Evolutionary conservation across 257 asterid species (phyloP), one percentile per base, ranked within the genome.

Genomic region (Linderniella brevidens): DNA sequence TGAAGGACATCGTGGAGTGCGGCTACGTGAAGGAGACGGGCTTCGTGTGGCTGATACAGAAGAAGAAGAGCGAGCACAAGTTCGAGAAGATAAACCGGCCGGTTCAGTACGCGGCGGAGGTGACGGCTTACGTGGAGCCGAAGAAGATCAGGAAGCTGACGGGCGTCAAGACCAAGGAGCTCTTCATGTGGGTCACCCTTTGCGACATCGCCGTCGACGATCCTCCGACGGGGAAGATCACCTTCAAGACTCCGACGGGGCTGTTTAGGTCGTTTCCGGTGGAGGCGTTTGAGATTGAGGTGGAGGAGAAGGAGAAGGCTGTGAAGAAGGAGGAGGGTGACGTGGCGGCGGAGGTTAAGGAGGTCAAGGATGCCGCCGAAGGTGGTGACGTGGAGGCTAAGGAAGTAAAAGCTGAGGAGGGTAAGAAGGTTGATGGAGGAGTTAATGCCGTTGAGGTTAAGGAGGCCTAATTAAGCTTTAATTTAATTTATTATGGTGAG

Each of bases 141-240:
- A 50, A 66, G 37, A 53, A 55, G 78, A 65, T 77, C 39, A 62
- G 38, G 66, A 62, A 57, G 44, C 67, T 80, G 4, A 80, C 84
- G 17, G 88, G 93, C 1, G 76, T 80, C 17, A 77, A 72, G 66
- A 63, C 77, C 7, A 80, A 74, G 79, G 93, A 80, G 77, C 72
- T 77, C 17, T 66, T 77, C 37, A 17, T 80, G 19, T 80, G 93
- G 84, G 45, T 77, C 17, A 58, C 66, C 0, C 59, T 80, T 17
- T 53, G 37, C 48, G 93, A 77, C 5, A 76, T 77, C 41, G 48
- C 9, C 13, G 63, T 77, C 45, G 84, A 71, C 38, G 72, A 65
- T 1, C 67, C 76, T 0, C 68, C 82, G 11, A 46, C 82, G 11
- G 82, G 69, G 0, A 79, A 73, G 57, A 64, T 77, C 62, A 68